These are phyloP conservation scores for Ceratocystis lukuohia DNA, from an alignment of 2,329 filamentous ascomycete species.

Conservation along the genomic window DNA sequence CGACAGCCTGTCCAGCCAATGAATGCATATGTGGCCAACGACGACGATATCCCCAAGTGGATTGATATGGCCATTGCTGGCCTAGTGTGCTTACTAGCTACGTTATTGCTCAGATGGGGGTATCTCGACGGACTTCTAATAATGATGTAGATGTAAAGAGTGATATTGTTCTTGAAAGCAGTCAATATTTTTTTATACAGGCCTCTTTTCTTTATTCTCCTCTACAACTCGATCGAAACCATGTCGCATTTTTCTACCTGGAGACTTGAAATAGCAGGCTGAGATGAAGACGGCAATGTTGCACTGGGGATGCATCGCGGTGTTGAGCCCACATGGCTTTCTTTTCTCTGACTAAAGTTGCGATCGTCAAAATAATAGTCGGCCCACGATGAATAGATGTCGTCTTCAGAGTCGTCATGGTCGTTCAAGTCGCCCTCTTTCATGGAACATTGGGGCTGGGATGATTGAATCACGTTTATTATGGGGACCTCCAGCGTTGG, in stretches of 20 bases:
- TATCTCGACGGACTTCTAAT: conserved; percentile 9
- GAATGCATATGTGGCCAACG: conserved; percentile 22
- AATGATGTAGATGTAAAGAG: background rate
- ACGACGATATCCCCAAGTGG: conserved; percentile 53
- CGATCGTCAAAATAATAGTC: conserved; percentile 26
- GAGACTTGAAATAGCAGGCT: background rate
- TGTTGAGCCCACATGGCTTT: background rate
- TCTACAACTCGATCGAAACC: background rate
- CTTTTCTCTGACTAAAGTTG: conserved; percentile 15
- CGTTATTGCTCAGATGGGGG: conserved; percentile 47
- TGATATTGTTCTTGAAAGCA: background rate
- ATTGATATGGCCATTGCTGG: conserved; percentile 69
- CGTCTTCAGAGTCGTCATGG: conserved; percentile 23
- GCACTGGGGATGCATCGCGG: background rate
- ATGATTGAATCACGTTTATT: background rate
- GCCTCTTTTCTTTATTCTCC: background rate
- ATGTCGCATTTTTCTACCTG: background rate
- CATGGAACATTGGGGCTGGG: background rate
- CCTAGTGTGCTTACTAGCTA: conserved; percentile 53
- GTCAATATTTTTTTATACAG: background rate
- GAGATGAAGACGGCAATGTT: background rate
- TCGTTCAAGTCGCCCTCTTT: background rate
- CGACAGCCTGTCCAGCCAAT: background rate
- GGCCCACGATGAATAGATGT: conserved; percentile 22
- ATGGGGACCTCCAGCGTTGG: background rate